phyloP scores from a whole-genome alignment of 2,329 filamentous ascomycete species.

The Aspergillus hiratsukae region DNA sequence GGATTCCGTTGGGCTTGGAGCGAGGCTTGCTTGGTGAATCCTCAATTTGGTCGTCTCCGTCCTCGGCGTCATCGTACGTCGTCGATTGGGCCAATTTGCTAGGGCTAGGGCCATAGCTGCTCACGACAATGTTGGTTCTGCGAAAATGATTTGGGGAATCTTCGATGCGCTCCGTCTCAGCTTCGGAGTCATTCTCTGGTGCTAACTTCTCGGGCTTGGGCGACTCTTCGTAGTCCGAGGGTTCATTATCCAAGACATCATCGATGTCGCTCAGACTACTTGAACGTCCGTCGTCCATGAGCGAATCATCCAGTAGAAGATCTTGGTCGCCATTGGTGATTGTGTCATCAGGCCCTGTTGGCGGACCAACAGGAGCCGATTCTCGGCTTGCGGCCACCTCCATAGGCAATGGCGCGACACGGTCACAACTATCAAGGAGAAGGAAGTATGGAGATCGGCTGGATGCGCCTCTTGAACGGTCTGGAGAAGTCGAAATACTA shows the following conservation, averaged over 20 bases:
- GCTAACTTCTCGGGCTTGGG: conserved; percentile 51
- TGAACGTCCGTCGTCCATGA: conserved; percentile 66
- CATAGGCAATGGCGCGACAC: conserved; percentile 24
- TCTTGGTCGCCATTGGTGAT: conserved; percentile 35
- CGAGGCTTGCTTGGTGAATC: conserved; percentile 38
- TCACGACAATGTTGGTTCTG: conserved; percentile 59
- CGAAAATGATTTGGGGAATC: conserved; percentile 71
- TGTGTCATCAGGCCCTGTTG: conserved; percentile 29
- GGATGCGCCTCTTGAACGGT: not conserved
- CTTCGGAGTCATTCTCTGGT: conserved; percentile 71
- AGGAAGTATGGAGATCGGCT: not conserved
- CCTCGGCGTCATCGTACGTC: conserved; percentile 43
- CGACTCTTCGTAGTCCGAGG: conserved; percentile 47
- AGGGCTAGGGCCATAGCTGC: conserved; percentile 62
- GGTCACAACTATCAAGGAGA: conserved; percentile 3
- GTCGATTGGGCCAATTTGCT: conserved; percentile 68
- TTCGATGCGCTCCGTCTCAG: conserved; percentile 89
- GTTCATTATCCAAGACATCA: conserved; percentile 67
- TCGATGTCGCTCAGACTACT: conserved; percentile 93
- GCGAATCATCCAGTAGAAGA: conserved; percentile 38
- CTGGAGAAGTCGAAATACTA: not conserved
- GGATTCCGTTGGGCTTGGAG: conserved; percentile 29
- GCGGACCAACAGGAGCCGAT: conserved; percentile 29
- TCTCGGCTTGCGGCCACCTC: conserved; percentile 38
- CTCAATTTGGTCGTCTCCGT: conserved; percentile 48